These are phyloP conservation scores for Phytophthora pinifolia DNA, from an alignment of 352 stramenopile species.

Conservation along the genomic window DNA sequence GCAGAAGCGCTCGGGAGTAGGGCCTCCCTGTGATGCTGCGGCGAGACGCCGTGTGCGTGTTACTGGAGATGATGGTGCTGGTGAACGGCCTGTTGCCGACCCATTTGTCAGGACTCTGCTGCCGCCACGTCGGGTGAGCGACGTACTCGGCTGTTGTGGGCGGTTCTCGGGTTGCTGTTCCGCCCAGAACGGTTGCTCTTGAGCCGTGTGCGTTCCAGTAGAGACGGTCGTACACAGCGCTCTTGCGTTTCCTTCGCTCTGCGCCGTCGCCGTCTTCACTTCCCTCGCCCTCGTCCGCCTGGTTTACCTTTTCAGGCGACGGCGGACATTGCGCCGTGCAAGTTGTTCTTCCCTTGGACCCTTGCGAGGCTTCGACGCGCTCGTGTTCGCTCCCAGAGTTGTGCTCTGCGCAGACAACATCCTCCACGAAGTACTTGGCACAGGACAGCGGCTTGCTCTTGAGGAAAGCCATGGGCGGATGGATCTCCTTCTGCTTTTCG, in stretches of 20 bases:
- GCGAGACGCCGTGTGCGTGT: slow-evolving; percentile 45
- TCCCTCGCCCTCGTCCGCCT: slow-evolving; percentile 20
- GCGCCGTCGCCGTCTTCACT: slow-evolving; percentile 18
- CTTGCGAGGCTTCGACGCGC: slow-evolving; percentile 1
- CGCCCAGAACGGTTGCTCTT: slow-evolving; percentile 18
- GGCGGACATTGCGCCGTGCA: slow-evolving; percentile 25
- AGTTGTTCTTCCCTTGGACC: slow-evolving; percentile 19
- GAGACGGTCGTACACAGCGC: slow-evolving; percentile 28
- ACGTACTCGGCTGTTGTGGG: slow-evolving; percentile 58
- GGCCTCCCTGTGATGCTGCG: slow-evolving; percentile 43
- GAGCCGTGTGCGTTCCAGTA: slow-evolving; percentile 31
- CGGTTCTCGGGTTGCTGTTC: slow-evolving; percentile 25
- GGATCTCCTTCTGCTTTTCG: slow-evolving; percentile 70
- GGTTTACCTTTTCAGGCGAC: slow-evolving; percentile 27
- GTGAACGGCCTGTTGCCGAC: slow-evolving; percentile 46
- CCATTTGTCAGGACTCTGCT: slow-evolving; percentile 56
- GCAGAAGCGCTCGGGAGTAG: slow-evolving; percentile 41
- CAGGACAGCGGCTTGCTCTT: slow-evolving; percentile 58
- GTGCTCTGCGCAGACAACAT: slow-evolving; percentile 38
- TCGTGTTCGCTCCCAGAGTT: slow-evolving; percentile 11
- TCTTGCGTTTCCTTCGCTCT: slow-evolving; percentile 16
- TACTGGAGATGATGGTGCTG: slow-evolving; percentile 47
- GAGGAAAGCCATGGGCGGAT: slow-evolving; percentile 56
- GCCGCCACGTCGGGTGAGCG: slow-evolving; percentile 54
- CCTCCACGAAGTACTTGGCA: slow-evolving; percentile 60